A percentile compares a stretch with the other conserved stretches of the same genome.
Evolutionary conservation across 805 yeast species (phyloP).

Genomic region (Starmerella roubikii): DNA sequence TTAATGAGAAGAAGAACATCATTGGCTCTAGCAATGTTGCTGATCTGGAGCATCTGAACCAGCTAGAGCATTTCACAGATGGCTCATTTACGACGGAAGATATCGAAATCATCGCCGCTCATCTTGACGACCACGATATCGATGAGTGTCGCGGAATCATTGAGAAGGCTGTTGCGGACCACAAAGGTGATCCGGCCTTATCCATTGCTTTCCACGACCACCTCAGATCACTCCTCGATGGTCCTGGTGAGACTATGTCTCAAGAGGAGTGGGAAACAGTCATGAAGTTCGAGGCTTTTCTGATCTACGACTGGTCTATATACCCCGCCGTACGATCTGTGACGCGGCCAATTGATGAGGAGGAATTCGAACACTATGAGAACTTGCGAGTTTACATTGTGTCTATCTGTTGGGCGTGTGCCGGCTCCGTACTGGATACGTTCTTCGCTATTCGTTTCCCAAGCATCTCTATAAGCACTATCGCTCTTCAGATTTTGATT

Average conservation of each 20-base stretch:
- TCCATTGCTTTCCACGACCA: slow-evolving; percentile 32
- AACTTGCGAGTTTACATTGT: slow-evolving; percentile 40
- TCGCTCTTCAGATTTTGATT: slow-evolving; percentile 45
- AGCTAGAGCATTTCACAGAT: too few species aligned
- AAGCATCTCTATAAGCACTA: slow-evolving; percentile 34
- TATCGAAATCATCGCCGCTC: slow-evolving; percentile 9
- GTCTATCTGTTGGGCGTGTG: slow-evolving; percentile 37
- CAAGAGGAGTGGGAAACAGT: slow-evolving; percentile 18
- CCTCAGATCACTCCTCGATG: slow-evolving; percentile 28
- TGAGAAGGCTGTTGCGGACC: slow-evolving; percentile 30
- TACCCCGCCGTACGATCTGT: slow-evolving; percentile 51
- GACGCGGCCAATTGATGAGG: slow-evolving; percentile 38
- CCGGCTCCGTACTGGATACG: slow-evolving; percentile 43
- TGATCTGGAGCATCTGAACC: too few species aligned
- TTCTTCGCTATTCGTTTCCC: slow-evolving; percentile 51
- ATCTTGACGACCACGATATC: slow-evolving; percentile 20
- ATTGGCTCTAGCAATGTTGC: too few species aligned
- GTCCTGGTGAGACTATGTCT: slow-evolving; percentile 16
- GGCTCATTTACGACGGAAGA: too few species aligned
- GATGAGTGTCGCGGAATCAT: slow-evolving; percentile 33
- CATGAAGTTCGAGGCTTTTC: slow-evolving; percentile 31
- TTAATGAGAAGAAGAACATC: too few species aligned
- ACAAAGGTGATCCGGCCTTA: slow-evolving; percentile 37
- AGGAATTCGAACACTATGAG: slow-evolving; percentile 31
- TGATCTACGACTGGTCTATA: slow-evolving; percentile 35